A percentile compares a stretch with the other conserved stretches of the same genome.
Conservation (phyloP, 2,329 filamentous ascomycete species). For the Phaeosphaeriaceae sp. region DNA sequence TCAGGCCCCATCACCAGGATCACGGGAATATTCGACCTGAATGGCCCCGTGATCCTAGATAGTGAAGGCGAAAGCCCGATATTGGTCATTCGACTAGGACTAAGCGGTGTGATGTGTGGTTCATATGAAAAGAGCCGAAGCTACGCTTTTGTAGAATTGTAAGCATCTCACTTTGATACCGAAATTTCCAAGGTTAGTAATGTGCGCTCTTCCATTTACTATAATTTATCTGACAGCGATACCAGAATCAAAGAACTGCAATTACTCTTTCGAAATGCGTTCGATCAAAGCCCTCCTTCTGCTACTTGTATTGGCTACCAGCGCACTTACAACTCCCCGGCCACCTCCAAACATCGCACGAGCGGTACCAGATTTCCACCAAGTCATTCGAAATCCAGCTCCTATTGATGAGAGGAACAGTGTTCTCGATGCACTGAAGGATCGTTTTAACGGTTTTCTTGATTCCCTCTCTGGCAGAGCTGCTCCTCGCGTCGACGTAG, state of each 20-base stretch:
- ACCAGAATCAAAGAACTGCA: background rate
- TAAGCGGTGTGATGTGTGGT: no score
- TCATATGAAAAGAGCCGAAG: background rate
- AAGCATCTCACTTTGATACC: background rate
- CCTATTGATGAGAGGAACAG: slow-evolving; percentile 18
- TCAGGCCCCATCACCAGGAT: background rate
- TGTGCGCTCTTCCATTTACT: no score
- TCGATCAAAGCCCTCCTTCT: slow-evolving; percentile 8
- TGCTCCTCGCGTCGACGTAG: background rate
- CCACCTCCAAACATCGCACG: slow-evolving; percentile 8
- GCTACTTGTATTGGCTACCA: slow-evolving; percentile 11
- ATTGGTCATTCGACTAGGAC: no score
- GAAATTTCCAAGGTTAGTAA: background rate
- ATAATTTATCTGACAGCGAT: background rate
- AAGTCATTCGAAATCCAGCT: slow-evolving; percentile 23
- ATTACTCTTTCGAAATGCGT: slow-evolving; percentile 12
- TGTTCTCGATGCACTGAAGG: background rate
- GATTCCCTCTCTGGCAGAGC: background rate
- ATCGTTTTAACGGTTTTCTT: no score
- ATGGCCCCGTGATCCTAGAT: background rate
- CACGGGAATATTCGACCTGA: background rate
- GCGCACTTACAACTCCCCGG: slow-evolving; percentile 12
- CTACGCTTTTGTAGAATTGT: background rate
- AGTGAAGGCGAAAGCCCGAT: no score
- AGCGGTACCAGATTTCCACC: slow-evolving; percentile 16